phyloP scores from a whole-genome alignment of 805 yeast genomes.

The Candida maltosa region DNA sequence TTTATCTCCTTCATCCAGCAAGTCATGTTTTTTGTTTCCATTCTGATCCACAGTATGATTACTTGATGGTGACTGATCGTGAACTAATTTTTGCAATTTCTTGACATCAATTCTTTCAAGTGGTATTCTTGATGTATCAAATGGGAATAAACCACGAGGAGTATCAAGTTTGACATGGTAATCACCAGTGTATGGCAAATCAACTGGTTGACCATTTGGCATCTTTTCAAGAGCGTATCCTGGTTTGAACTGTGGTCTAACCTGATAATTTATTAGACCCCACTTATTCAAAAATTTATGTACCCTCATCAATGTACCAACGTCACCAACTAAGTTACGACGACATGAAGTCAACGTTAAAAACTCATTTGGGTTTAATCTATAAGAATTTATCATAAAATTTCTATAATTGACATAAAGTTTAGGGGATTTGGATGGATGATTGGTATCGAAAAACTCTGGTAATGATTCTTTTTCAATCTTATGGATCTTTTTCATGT shows the following conservation, averaged over 20 bases:
- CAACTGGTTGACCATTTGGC: slow-evolving; percentile 39
- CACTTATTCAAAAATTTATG: slow-evolving; percentile 83
- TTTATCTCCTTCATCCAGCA: slow-evolving; percentile 4
- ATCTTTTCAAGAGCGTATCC: slow-evolving; percentile 51
- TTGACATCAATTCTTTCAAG: slow-evolving; percentile 45
- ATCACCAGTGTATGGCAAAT: slow-evolving; percentile 72
- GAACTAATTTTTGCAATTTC: slow-evolving; percentile 28
- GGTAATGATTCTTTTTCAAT: slow-evolving; percentile 84
- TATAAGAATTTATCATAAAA: slow-evolving; percentile 83
- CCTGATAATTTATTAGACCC: slow-evolving; percentile 93
- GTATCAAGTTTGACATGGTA: slow-evolving; percentile 79
- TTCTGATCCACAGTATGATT: slow-evolving; percentile 4
- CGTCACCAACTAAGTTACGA: slow-evolving; percentile 88
- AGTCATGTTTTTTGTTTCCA: slow-evolving; percentile 6
- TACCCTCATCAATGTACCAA: slow-evolving; percentile 80
- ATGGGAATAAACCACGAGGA: slow-evolving; percentile 90
- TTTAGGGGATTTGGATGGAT: slow-evolving; percentile 75
- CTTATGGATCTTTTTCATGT: slow-evolving; percentile 64
- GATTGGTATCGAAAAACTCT: slow-evolving; percentile 75
- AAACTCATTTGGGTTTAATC: slow-evolving; percentile 87
- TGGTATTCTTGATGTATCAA: slow-evolving; percentile 73
- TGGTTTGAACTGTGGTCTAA: slow-evolving; percentile 74
- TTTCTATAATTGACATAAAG: slow-evolving; percentile 80
- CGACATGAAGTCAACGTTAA: slow-evolving; percentile 87
- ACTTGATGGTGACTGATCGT: slow-evolving; percentile 1